A percentile compares a stretch with the other conserved stretches of the same genome.
Conservation (phyloP, 148 eudicot genomes). For the Rhododendron henanense region DNA sequence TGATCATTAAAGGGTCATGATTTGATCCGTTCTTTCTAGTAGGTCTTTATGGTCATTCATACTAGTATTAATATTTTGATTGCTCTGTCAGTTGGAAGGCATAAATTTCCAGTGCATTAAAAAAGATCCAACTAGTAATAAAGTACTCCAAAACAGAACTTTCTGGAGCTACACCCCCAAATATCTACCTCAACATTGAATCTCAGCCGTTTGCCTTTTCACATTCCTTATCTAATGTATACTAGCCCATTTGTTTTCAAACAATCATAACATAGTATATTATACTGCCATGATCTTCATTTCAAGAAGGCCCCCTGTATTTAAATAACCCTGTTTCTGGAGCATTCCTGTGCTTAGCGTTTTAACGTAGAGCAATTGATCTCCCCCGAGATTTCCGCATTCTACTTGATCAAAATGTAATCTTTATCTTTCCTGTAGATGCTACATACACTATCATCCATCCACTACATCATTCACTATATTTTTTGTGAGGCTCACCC, state of each 20-base stretch:
- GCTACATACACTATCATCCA: too few species aligned
- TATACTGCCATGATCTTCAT: not conserved
- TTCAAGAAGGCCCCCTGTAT: not conserved
- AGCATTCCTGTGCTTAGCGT: conserved; percentile 22
- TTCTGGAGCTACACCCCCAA: not conserved
- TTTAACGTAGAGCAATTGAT: not conserved
- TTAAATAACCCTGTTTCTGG: conserved; percentile 20
- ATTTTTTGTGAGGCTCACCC: too few species aligned
- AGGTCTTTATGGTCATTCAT: not conserved
- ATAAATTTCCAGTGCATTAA: not conserved
- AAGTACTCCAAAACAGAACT: not conserved
- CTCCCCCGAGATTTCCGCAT: conserved; percentile 12
- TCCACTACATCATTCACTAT: too few species aligned
- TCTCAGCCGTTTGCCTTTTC: not conserved
- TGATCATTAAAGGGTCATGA: not conserved
- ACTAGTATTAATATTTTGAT: not conserved
- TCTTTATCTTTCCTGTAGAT: not conserved
- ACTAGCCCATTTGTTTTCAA: too few species aligned
- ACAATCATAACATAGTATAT: not conserved
- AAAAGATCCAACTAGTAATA: not conserved
- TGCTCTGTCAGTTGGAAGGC: not conserved
- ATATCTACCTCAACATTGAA: not conserved
- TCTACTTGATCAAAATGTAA: not conserved
- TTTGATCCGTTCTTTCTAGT: not conserved
- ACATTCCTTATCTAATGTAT: not conserved